Base-by-base conservation (phyloP, 371 early-diverging fungal species). In the Saksenaea vasiformis region DNA sequence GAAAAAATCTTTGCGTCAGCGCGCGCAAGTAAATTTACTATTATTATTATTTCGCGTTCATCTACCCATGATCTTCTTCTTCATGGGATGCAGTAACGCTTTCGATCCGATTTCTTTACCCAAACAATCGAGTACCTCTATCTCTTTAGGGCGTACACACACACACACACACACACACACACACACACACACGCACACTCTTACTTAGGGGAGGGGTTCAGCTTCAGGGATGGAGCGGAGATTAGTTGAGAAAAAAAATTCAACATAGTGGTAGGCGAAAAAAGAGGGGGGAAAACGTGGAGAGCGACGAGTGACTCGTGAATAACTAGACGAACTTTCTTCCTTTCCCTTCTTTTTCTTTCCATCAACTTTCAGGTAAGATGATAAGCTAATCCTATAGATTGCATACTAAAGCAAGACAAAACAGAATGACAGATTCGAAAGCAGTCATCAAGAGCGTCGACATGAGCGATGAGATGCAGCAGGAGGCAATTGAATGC, bases 381-480 rank as follows among this genome's bases (percentile, higher is more conserved):
- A 47, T 47, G 51, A 39, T n/a, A 11, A 39, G 3, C 2, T 11
- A 17, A 47, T 19, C 19, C n/a, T 22, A 47, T n/a, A 39, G 22
- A 13, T 17, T 47, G 34, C 27, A 44, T 34, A 15, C 1, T 34
- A 5, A 7, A 15, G 44, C n/a, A 10, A 19, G 8, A 10, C 9
- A 47, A 22, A n/a, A 63, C 47, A 70, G 27, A 28, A 75, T 80
- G 79, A 71, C 89, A 62, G 94, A 95, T 63, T 76, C 86, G 61
- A 96, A 94, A 72, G 90, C 92, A 57, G 87, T 90, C 66, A 90
- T 98, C 84, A 98, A 98, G 88, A 97, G 95, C 72, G 98, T 92
- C 38, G 98, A 98, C 84, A 98, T 98, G 98, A 76, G 87, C 69
- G 97, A 98, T 71, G 95, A 94, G 72, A 94, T 96, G 94, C 97